phyloP scores from a whole-genome alignment of 1,139 yeast genomes.

The Lodderomyces metapsilosis region DNA sequence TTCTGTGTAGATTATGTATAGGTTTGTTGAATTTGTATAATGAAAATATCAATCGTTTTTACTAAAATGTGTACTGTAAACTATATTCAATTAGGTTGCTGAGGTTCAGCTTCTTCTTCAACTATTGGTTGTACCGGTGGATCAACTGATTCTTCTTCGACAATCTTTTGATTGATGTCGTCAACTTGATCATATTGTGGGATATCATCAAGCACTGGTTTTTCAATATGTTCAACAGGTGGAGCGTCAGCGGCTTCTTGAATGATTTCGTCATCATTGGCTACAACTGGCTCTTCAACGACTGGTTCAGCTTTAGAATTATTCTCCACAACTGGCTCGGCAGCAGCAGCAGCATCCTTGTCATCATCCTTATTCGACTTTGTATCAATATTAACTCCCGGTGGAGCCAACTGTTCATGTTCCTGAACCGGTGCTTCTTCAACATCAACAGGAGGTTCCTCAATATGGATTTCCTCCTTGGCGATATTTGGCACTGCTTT shows the following conservation, averaged over 20 bases:
- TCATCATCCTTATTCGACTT: neutral
- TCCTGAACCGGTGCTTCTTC: constrained; percentile 10
- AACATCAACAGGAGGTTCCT: constrained; percentile 13
- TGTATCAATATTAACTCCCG: constrained; percentile 21
- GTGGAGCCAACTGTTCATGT: constrained; percentile 24
- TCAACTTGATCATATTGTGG: constrained; percentile 1
- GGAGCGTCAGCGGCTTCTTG: neutral
- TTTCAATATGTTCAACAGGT: neutral
- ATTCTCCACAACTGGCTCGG: neutral
- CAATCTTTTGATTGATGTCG: constrained; percentile 1
- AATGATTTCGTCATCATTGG: too few relatives aligned
- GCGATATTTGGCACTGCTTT: constrained; percentile 12
- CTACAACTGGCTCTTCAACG: constrained; percentile 2
- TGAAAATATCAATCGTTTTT: too few relatives aligned
- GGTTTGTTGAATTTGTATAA: too few relatives aligned
- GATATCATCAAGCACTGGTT: constrained; percentile 11
- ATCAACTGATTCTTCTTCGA: neutral
- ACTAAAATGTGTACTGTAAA: neutral
- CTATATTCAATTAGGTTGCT: neutral
- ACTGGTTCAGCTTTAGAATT: neutral
- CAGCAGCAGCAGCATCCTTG: neutral
- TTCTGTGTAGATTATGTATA: neutral
- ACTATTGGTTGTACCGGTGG: constrained; percentile 1
- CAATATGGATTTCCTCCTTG: constrained; percentile 11
- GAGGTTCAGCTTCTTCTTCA: neutral